phyloP scores from a whole-genome alignment of 179 eudicot species.

The Silene noctiflora region DNA sequence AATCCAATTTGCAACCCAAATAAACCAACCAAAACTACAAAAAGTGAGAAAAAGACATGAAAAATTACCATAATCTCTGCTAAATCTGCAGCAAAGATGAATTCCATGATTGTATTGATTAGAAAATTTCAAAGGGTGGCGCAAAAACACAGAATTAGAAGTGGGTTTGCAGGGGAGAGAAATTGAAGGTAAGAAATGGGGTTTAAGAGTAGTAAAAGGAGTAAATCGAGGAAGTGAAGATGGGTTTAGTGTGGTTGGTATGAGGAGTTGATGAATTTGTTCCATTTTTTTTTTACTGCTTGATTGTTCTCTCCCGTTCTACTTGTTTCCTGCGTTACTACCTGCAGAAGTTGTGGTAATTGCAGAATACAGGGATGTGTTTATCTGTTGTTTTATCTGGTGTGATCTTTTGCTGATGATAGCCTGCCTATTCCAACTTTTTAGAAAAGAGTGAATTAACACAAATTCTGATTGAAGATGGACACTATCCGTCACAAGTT shows the following conservation, averaged over 20 bases:
- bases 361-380: neutral
- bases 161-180: conserved; percentile 16
- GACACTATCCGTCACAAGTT: no score
- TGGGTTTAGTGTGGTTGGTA: conserved; percentile 13
- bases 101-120: conserved; percentile 22
- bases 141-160: neutral
- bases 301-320: neutral
- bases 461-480: no score
- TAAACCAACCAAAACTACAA: no score
- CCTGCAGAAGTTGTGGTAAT: neutral
- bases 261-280: conserved; percentile 22
- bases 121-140: conserved; percentile 12
- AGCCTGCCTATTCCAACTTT: no score
- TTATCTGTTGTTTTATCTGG: no score
- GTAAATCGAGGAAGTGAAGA: conserved; percentile 9
- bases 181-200: conserved; percentile 26
- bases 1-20: neutral
- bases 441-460: no score
- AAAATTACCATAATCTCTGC: conserved; percentile 30
- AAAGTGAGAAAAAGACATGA: neutral
- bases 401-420: neutral
- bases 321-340: neutral
- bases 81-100: conserved; percentile 29
- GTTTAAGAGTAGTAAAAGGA: conserved; percentile 10
- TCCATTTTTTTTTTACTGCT: conserved; percentile 24